Base-by-base conservation (phyloP, 257 asterid species). In the Misopates orontium region DNA sequence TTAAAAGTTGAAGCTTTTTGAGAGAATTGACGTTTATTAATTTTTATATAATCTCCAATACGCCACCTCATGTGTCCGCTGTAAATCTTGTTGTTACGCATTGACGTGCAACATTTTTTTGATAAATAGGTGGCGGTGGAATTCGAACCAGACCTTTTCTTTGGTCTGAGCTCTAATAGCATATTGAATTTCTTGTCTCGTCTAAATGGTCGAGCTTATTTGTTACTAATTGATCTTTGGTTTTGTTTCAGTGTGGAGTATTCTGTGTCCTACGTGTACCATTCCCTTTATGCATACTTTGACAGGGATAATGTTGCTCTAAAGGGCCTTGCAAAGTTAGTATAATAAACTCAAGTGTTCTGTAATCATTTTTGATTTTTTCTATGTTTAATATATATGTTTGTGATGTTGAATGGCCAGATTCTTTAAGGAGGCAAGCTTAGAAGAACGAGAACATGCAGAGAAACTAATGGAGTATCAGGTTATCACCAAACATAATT, bases 221-320 rank as follows among this genome's bases (percentile, higher is more conserved):
- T 49, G 31, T 48, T 12, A 28, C 22, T 28, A 10, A 12, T 16
- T 63, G 49, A 10, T 75, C 39, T 42, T 62, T 32, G 24, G 59
- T 70, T 36, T 60, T 55, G 56, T 72, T 70, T 58, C 89, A 93
- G 98, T 53, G 97, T 85, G 84, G 95, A 90, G 61, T 87, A 90
- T 77, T 78, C 82, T 20, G 84, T 80, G 1, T 93, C 99, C 5
- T 90, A 93, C 41, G 91, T 66, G 17, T 90, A 90, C 76, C 96
- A 89, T 69, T 68, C 98, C 36, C 73, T 89, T 57, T 89, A 66
- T 56, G 95, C 91, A 0, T 90, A 82, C 80, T 90, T 93, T 53
- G 97, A 93, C 80, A 75, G 96, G 76, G 97, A 93, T 68, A 84
- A 89, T 67, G 84, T 93, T 68, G 97, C 95, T 18, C 85, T 84